Evolutionary conservation across 2,329 filamentous ascomycete genomes (phyloP), one percentile per base, ranked within the genome.

Genomic region (Volutella citrinella): DNA sequence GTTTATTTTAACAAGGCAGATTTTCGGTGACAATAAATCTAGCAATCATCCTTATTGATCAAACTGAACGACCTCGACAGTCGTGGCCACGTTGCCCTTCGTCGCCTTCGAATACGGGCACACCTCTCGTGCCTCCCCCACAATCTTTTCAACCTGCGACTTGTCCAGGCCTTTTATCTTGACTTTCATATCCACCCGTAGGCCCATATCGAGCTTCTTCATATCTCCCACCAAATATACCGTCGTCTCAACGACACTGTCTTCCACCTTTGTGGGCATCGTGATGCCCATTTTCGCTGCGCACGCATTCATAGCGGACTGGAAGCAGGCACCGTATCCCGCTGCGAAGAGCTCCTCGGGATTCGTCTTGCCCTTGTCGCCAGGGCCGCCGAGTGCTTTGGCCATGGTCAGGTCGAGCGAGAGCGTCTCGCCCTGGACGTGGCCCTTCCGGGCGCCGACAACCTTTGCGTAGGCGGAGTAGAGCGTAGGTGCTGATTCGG

Each of bases 271-370:
- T 3, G 48, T 45, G 0, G 67, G 65, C 59, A 69, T 64, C 31
- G 58, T 60, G 26, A 70, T 50, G 21, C 61, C 62, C 34, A 70
- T 32, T 13, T 48, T 49, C 11, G 59, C 51, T 0, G 68, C 67
- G 4, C 58, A 53, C 4, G 65, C 62, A 40, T 64, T 66, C 68
- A 70, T 69, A 7, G 66, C 65, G 19, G 57, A 60, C 44, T 70
- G 67, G 47, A 68, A 69, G 43, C 66, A 70, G 8, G 67, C 65
- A 17, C 66, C 68, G 39, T 69, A 70, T 15, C 66, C 66, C 1
- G 66, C 66, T 2, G 67, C 65, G 39, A 70, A 70, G 3, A 71
- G 60, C 42, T 70, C 67, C 49, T 70, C 67, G 2, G 64, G 64
- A 40, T 66, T 71, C 7, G 67, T 68, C 48, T 68, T 69, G 36